These are phyloP conservation scores for Cunninghamia lanceolata DNA, from an alignment of 75 land plant species.

Conservation along the genomic window DNA sequence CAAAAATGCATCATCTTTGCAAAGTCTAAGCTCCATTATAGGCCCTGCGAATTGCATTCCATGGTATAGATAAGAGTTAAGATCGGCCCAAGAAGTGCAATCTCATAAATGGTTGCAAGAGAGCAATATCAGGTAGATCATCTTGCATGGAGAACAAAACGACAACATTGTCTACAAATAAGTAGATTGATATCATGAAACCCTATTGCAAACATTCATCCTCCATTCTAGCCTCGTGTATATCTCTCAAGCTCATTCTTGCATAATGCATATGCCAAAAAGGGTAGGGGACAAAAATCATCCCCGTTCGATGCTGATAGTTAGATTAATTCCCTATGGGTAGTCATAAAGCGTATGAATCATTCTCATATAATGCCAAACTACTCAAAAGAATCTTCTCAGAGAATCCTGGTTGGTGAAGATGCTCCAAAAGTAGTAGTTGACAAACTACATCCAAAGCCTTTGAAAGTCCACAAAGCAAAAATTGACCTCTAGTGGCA, in stretches of 20 bases:
- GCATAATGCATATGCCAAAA: neutral
- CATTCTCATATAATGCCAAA: neutral
- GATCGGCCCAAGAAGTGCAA: no score
- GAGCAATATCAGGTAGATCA: no score
- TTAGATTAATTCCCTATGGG: neutral
- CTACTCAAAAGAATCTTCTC: neutral
- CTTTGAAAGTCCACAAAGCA: neutral
- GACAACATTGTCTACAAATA: neutral
- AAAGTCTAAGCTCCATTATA: no score
- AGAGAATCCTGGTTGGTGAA: neutral
- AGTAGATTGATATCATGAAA: neutral
- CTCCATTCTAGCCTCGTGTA: neutral
- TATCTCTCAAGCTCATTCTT: neutral
- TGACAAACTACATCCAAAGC: neutral
- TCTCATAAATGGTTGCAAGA: no score
- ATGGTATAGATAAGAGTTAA: no score
- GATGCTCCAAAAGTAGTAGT: neutral
- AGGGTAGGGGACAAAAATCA: neutral
- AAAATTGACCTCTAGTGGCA: neutral
- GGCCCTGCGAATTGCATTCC: no score
- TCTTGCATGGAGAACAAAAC: neutral
- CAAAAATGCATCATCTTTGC: no score
- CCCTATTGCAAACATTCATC: neutral
- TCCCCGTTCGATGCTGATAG: neutral
- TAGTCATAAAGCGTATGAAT: neutral